phyloP scores from a whole-genome alignment of 768 basidiomycete genomes.

The Termitomyces sp. region DNA sequence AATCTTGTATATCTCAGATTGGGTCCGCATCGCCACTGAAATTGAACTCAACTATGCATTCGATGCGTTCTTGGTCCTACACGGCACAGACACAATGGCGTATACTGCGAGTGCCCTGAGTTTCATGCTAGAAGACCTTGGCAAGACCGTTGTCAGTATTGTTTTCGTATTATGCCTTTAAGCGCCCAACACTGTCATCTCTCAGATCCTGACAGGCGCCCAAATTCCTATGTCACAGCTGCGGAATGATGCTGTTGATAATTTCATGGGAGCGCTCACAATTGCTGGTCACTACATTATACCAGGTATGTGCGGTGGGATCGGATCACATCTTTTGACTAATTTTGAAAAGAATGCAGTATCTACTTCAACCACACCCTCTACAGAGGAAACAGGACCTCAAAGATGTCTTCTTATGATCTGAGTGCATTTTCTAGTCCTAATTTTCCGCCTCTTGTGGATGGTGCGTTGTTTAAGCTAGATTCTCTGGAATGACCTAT shows the following conservation, averaged over 20 bases:
- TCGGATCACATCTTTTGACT: neutral
- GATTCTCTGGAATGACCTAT: neutral
- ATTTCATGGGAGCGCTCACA: slow-evolving; percentile 82
- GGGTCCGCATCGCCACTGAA: slow-evolving; percentile 87
- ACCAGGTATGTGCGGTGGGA: slow-evolving; percentile 50
- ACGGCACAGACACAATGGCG: slow-evolving; percentile 91
- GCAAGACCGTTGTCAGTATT: slow-evolving; percentile 73
- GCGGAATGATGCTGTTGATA: slow-evolving; percentile 93
- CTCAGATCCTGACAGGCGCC: slow-evolving; percentile 83
- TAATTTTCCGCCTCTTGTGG: slow-evolving; percentile 77
- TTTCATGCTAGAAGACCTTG: slow-evolving; percentile 89
- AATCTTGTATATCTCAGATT: slow-evolving; percentile 45
- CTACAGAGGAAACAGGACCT: slow-evolving; percentile 81
- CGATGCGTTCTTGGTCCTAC: slow-evolving; percentile 88
- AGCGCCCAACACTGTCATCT: neutral
- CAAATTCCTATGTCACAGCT: slow-evolving; percentile 90
- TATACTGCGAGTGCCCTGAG: slow-evolving; percentile 86
- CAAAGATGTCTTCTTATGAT: slow-evolving; percentile 78
- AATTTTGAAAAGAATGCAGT: slow-evolving; percentile 57
- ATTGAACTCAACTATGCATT: slow-evolving; percentile 92
- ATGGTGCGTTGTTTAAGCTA: slow-evolving; percentile 43
- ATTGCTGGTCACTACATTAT: slow-evolving; percentile 91
- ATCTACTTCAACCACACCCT: slow-evolving; percentile 89
- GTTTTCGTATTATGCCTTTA: neutral
- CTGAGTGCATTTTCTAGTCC: slow-evolving; percentile 82